Evolutionary conservation across 208 protist genomes (phyloP).

Genomic region (Leishmania amazonensis): DNA sequence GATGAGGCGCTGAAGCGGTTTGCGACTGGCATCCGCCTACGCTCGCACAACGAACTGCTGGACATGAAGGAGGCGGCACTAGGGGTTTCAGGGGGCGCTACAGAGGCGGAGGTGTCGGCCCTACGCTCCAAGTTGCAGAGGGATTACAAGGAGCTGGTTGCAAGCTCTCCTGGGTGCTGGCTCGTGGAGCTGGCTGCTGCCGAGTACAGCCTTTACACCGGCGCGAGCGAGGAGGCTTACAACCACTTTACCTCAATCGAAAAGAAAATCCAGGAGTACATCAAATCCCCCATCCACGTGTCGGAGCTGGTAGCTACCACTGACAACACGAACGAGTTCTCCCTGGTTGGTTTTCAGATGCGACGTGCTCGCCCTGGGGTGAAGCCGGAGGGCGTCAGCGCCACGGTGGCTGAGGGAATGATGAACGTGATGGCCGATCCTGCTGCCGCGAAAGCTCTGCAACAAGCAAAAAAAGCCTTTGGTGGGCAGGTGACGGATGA

Average conservation of each 20-base stretch:
- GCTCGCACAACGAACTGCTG: slow-evolving; percentile 66
- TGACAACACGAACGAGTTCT: slow-evolving; percentile 68
- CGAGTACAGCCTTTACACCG: slow-evolving; percentile 82
- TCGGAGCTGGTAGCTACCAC: slow-evolving; percentile 49
- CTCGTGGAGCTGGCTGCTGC: slow-evolving; percentile 69
- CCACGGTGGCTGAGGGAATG: slow-evolving; percentile 57
- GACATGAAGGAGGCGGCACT: slow-evolving; percentile 79
- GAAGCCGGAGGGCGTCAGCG: slow-evolving; percentile 36
- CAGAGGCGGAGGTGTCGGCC: slow-evolving; percentile 76
- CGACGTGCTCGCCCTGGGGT: slow-evolving; percentile 42
- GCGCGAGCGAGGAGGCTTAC: slow-evolving; percentile 61
- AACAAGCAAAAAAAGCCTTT: slow-evolving; percentile 61
- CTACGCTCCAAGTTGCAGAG: slow-evolving; percentile 51
- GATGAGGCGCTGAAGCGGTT: slow-evolving; percentile 63
- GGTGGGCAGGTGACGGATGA: slow-evolving; percentile 63
- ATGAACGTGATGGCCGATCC: slow-evolving; percentile 46
- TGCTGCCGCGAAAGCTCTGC: slow-evolving; percentile 26
- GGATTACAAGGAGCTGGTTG: slow-evolving; percentile 68
- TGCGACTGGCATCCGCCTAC: slow-evolving; percentile 71
- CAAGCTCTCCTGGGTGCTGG: slow-evolving; percentile 73
- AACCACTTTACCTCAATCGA: slow-evolving; percentile 59
- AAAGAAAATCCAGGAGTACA: slow-evolving; percentile 54
- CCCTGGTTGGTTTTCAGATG: slow-evolving; percentile 64
- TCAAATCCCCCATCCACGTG: slow-evolving; percentile 37
- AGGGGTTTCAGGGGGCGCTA: slow-evolving; percentile 72